phyloP scores from a whole-genome alignment of 352 stramenopile species.

The Blastocystis sp. region DNA sequence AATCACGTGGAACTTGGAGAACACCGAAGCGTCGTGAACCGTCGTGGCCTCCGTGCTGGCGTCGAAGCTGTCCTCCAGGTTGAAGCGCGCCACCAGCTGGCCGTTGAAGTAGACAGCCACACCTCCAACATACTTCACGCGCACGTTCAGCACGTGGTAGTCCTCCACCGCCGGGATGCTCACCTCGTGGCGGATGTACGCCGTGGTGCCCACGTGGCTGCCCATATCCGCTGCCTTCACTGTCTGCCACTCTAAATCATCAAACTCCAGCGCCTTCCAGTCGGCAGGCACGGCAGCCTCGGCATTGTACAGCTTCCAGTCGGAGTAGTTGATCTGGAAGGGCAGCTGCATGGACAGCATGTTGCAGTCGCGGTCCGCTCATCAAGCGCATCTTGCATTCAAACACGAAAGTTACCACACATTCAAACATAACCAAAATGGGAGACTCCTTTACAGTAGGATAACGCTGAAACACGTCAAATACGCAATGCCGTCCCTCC shows the following conservation, averaged over 20 bases:
- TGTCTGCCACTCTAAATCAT: background rate
- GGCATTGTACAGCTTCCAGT: background rate
- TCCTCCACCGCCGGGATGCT: background rate
- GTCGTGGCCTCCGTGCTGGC: background rate
- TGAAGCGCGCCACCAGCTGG: background rate
- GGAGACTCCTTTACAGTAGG: too few species aligned
- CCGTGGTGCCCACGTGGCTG: background rate
- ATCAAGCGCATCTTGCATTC: too few species aligned
- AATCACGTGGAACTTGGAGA: background rate
- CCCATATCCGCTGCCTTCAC: background rate
- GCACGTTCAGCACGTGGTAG: conserved; percentile 36
- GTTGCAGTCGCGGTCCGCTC: background rate
- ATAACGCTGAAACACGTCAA: too few species aligned
- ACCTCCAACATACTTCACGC: conserved; percentile 3
- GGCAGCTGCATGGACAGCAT: background rate
- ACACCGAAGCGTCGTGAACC: too few species aligned
- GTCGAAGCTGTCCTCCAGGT: too few species aligned
- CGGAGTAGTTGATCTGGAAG: background rate
- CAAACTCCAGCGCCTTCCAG: background rate
- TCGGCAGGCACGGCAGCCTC: too few species aligned
- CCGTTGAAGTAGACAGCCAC: conserved; percentile 35
- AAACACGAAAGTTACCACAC: too few species aligned
- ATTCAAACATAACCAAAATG: too few species aligned
- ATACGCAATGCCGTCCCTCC: too few species aligned
- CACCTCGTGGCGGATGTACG: conserved; percentile 7